These are phyloP conservation scores for Globisporangium perplexum DNA, from an alignment of 352 stramenopile genomes.

Conservation along the genomic window DNA sequence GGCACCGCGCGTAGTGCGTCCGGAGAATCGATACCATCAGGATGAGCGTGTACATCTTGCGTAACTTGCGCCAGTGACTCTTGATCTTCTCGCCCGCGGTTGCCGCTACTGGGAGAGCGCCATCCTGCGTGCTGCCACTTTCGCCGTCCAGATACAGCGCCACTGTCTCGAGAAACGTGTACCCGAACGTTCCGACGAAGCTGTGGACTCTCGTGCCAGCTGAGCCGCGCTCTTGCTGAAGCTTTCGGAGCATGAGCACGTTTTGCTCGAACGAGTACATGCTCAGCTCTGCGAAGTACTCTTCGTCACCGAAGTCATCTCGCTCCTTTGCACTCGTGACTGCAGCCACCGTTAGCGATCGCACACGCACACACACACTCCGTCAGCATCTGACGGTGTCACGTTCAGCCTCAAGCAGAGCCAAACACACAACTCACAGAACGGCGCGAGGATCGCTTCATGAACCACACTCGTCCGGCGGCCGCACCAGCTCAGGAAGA, in stretches of 20 bases:
- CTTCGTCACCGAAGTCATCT: slow-evolving; percentile 14
- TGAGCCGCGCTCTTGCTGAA: slow-evolving; percentile 22
- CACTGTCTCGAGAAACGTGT: slow-evolving; percentile 53
- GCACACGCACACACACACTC: not conserved
- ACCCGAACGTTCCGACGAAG: slow-evolving; percentile 51
- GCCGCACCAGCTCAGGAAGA: slow-evolving; percentile 72
- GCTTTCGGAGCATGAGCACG: slow-evolving; percentile 38
- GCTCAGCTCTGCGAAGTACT: slow-evolving; percentile 37
- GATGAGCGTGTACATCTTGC: slow-evolving; percentile 82
- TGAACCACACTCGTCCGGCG: slow-evolving; percentile 58
- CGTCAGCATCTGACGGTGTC: not conserved
- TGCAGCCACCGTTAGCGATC: slow-evolving; percentile 1
- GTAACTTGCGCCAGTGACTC: slow-evolving; percentile 47
- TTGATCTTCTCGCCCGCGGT: slow-evolving; percentile 6
- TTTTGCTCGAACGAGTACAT: slow-evolving; percentile 60
- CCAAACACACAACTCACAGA: slow-evolving; percentile 30
- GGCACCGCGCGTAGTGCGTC: slow-evolving; percentile 60
- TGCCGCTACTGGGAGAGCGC: no score
- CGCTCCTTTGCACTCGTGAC: slow-evolving; percentile 19
- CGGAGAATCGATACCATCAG: slow-evolving; percentile 77
- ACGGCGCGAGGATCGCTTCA: slow-evolving; percentile 49
- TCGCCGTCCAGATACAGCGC: slow-evolving; percentile 14
- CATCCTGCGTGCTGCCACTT: not conserved
- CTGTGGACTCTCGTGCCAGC: slow-evolving; percentile 17
- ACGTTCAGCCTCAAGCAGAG: no score